A percentile compares a stretch with the other conserved stretches of the same genome.
Conservation (phyloP, 345 rosid species). For the Citrus glauca region DNA sequence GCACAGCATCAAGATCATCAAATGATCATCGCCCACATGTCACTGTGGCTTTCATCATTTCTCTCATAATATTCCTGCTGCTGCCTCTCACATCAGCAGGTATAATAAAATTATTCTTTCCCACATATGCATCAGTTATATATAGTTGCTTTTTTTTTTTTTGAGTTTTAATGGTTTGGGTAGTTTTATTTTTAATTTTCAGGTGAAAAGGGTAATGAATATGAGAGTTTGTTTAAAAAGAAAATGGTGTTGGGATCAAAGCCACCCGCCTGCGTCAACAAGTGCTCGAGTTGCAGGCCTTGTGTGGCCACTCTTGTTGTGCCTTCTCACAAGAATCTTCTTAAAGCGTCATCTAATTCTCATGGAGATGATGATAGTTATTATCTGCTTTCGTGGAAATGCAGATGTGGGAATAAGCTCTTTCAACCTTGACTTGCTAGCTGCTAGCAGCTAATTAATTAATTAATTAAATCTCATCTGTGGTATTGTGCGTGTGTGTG, state of each 20-base stretch:
- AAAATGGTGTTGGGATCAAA: constrained; percentile 61
- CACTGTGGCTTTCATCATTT: constrained; percentile 23
- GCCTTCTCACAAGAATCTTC: constrained; percentile 19
- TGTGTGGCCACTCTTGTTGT: constrained; percentile 60
- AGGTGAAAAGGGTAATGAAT: not conserved
- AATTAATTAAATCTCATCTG: not conserved
- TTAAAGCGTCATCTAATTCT: not conserved
- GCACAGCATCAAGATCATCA: constrained; percentile 15
- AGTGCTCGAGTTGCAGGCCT: constrained; percentile 63
- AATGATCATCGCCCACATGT: constrained; percentile 8
- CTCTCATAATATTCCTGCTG: constrained; percentile 1
- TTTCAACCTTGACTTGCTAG: constrained; percentile 31
- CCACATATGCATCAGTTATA: not conserved
- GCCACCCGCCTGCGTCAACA: constrained; percentile 68
- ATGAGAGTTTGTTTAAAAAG: constrained; percentile 17
- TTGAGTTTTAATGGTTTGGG: not conserved
- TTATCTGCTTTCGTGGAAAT: constrained; percentile 51
- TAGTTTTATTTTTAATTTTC: not conserved
- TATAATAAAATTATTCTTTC: not conserved
- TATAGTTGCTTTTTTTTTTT: no score
- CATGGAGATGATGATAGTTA: constrained; percentile 20
- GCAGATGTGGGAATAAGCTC: constrained; percentile 50
- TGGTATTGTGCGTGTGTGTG: not conserved
- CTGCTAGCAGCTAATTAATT: not conserved
- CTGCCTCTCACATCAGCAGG: constrained; percentile 29